phyloP scores from a whole-genome alignment of 768 basidiomycete genomes.

The Porphyrellus cyaneotinctus region DNA sequence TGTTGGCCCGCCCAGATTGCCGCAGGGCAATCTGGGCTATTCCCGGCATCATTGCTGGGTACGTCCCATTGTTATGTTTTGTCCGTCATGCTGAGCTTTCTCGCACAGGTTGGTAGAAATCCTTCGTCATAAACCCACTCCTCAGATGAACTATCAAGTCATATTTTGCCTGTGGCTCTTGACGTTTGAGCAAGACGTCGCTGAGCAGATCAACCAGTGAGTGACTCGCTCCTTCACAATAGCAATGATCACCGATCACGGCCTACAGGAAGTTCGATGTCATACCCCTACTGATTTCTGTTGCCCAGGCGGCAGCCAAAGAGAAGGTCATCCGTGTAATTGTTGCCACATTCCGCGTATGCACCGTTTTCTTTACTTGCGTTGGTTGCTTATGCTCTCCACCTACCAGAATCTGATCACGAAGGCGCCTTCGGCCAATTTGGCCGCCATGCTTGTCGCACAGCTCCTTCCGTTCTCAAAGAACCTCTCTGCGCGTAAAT shows the following conservation, averaged over 20 bases:
- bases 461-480: constrained; percentile 83
- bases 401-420: constrained; percentile 74
- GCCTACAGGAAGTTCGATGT: constrained; percentile 79
- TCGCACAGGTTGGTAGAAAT: constrained; percentile 73
- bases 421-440: constrained; percentile 82
- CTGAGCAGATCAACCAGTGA: constrained; percentile 84
- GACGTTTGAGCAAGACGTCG: constrained; percentile 83
- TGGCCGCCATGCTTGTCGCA: constrained; percentile 89
- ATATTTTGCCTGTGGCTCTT: constrained; percentile 91
- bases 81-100: neutral
- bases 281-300: constrained; percentile 75
- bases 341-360: constrained; percentile 84
- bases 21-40: constrained; percentile 79
- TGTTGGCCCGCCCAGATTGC: constrained; percentile 77
- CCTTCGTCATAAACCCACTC: constrained; percentile 72
- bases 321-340: constrained; percentile 96
- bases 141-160: constrained; percentile 96
- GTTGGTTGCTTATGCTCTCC: constrained; percentile 2
- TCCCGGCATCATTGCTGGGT: constrained; percentile 68
- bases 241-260: neutral
- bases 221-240: constrained; percentile 19
- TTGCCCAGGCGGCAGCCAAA: constrained; percentile 88
- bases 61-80: constrained; percentile 5
- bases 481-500: constrained; percentile 80
- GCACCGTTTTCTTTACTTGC: constrained; percentile 6